Base-by-base conservation (phyloP, 2,329 filamentous ascomycete species). In the Pyrenochaeta sp. region DNA sequence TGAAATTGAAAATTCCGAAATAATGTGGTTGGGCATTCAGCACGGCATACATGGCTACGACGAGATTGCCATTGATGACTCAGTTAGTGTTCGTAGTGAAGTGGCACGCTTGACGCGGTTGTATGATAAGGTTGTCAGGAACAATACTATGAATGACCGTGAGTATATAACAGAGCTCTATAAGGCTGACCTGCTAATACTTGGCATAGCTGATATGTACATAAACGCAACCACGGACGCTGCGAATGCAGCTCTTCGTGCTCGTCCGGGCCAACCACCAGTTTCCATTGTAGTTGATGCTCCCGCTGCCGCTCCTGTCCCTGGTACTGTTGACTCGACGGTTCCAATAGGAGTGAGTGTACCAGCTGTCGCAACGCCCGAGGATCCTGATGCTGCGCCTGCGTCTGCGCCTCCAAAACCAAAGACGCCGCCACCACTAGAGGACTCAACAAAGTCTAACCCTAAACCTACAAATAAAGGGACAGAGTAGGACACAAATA, bases 21-120 rank as follows among this genome's bases (percentile, higher is more conserved):
- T 75, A 19, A 80, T 80, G 77, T 79, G 80, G 80, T 64, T 78
- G 30, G 80, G 80, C 15, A 81, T 82, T 34, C 72, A 72, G 34
- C 72, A 72, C n/a, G 72, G 72, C 2, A 71, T 77, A 10, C 79
- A 82, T 53, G 80, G 80, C 10, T 82, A 81, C 61, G 77, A 80
- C 54, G 80, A 80, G 39, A 80, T 82, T 42, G 79, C 80, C 50
- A 80, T 77, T 2, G 79, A 81, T 34, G 76, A 46, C 27, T 46
- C 44, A n/a, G 44, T 46, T 12, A 46, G 44, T 22, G 59, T 62
- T 19, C 53, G 65, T 25, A 66, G 63, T 49, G 65, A 68, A 45
- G 65, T 68, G 10, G 63, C 65, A 9, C 43, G 65, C 3, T 39
- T 68, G 52, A 68, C 63, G 30, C 56, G 65, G 30, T 30, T 68